Base-by-base conservation (phyloP, 257 asterid genomes). In the Mentha longifolia region DNA sequence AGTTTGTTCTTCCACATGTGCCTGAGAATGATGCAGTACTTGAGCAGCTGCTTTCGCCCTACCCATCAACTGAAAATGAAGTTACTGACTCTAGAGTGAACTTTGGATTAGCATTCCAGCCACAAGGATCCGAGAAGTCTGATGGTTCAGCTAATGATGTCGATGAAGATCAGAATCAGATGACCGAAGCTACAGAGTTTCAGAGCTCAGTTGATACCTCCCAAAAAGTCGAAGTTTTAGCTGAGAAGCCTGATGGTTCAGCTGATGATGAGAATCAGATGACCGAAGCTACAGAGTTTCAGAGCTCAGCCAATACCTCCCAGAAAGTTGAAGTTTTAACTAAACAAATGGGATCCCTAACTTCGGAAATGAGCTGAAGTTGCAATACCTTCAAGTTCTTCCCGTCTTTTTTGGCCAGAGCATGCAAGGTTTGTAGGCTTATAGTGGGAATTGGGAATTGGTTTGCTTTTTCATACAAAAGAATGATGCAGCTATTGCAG, bases 1-100 rank as follows among this genome's bases (percentile, higher is more conserved):
- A 85, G 58, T 61, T 88, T 69, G 76, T 84, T 57, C 80, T 87
- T 81, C 92, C 94, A 0, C 83, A 81, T 57, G 30, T 51, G 19
- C 70, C 88, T 15, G 92, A 81, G 67, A 83, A 82, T 47, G 92
- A 94, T 47, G 35, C 54, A 59, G 78, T 85, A 81, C 64, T 88
- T 76, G 97, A 94, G 3, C 90, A 85, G 83, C 86, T 89, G 70
- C 90, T 90, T 58, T 76, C 80, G 74, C 78, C 88, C 35, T 67
- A 84, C 66, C 86, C 89, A 67, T 68, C 57, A 22, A 35, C 68
- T 15, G 88, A 71, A 76, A 42, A 76, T n/a, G 83, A 74, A 52
- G 79, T 49, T 62, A 49, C 46, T 1, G 49, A 76, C 61, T 3
- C 64, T 41, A 76, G 58, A 33, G 43, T 64, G 74, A 76, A 42